Percentiles rank a stretch among this genome's conserved stretches.
Evolutionary conservation across 2,329 filamentous ascomycete species (phyloP).

Genomic region (Ramularia endophylla): DNA sequence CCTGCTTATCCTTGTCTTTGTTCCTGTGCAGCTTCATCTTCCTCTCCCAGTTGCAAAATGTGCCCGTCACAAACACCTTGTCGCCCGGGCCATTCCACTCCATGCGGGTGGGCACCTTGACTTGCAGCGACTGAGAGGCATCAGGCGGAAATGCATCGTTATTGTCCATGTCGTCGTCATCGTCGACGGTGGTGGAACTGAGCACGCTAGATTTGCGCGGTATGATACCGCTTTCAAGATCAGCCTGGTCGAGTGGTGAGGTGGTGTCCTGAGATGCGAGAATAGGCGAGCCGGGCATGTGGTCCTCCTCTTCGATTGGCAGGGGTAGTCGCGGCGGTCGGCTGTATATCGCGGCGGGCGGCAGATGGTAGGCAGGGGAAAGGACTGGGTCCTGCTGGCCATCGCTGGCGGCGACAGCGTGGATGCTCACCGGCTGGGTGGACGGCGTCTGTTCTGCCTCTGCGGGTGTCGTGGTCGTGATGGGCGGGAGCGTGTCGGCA

Average conservation of each 20-base stretch:
- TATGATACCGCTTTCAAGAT: conserved; percentile 43
- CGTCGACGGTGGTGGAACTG: conserved; percentile 59
- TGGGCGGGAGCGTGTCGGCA: conserved; percentile 21
- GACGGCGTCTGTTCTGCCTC: conserved; percentile 16
- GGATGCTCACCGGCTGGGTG: conserved; percentile 37
- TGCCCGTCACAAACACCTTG: conserved; percentile 93
- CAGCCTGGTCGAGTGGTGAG: conserved; percentile 40
- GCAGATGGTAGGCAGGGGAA: conserved; percentile 32
- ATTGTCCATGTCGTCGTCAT: conserved; percentile 55
- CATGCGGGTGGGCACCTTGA: conserved; percentile 75
- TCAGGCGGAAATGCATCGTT: conserved; percentile 63
- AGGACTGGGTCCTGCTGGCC: not conserved
- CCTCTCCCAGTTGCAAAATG: conserved; percentile 94
- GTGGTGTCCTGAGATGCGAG: conserved; percentile 62
- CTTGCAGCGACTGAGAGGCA: conserved; percentile 58
- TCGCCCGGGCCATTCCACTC: conserved; percentile 76
- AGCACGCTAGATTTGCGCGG: conserved; percentile 52
- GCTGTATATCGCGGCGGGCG: conserved; percentile 41
- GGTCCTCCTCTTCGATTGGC: conserved; percentile 86
- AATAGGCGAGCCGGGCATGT: conserved; percentile 86
- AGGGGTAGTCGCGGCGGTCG: conserved; percentile 85
- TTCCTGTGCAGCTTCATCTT: conserved; percentile 82
- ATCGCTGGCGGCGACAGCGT: conserved; percentile 12
- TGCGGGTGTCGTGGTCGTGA: conserved; percentile 10
- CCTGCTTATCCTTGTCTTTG: conserved; percentile 42